phyloP scores from a whole-genome alignment of 2,329 filamentous ascomycete species.

The Fusarium sambucinum region DNA sequence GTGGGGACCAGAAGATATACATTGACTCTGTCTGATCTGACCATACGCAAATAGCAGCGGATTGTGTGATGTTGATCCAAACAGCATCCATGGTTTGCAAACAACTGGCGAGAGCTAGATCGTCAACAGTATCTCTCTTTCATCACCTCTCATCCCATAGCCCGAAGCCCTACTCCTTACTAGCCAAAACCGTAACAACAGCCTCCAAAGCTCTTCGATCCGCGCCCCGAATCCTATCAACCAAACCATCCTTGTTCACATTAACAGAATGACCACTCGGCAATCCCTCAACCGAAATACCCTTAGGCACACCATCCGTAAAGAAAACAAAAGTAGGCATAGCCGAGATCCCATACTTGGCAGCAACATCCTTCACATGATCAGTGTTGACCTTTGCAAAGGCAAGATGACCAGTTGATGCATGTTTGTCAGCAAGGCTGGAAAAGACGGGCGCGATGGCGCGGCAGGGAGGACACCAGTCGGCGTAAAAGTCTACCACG shows the following conservation, averaged over 20 bases:
- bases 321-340: conserved; percentile 93
- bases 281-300: conserved; percentile 43
- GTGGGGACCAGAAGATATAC: neutral
- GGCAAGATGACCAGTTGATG: conserved; percentile 63
- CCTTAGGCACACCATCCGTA: conserved; percentile 71
- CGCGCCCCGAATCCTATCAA: conserved; percentile 50
- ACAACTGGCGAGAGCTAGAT: no score
- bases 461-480: conserved; percentile 95
- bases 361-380: conserved; percentile 77
- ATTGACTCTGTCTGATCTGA: neutral
- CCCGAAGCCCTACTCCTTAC: neutral
- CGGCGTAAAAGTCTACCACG: conserved; percentile 86
- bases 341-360: conserved; percentile 81
- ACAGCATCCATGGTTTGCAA: no score
- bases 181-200: conserved; percentile 46
- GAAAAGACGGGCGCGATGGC: conserved; percentile 79
- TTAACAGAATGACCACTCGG: conserved; percentile 39
- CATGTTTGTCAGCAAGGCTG: conserved; percentile 40
- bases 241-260: conserved; percentile 44
- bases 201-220: conserved; percentile 48
- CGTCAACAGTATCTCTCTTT: no score
- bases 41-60: neutral
- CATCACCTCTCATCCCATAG: neutral
- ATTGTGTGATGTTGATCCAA: no score
- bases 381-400: conserved; percentile 95